Base-by-base conservation (phyloP, 2,329 filamentous ascomycete species). In the Pyrenochaeta sp. region DNA sequence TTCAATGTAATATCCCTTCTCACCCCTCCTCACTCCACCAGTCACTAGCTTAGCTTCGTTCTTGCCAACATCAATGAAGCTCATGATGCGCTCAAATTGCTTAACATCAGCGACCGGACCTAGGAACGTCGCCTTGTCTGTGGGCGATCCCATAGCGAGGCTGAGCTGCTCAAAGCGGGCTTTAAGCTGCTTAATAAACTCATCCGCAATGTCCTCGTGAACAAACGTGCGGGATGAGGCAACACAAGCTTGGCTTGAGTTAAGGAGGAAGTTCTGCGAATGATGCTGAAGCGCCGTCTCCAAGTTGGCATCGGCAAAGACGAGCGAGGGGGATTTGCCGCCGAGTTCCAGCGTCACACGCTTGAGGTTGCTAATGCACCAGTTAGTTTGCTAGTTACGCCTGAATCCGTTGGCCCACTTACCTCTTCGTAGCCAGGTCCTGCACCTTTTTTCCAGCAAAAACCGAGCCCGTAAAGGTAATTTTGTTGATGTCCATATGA, bases 241-340 rank as follows among this genome's bases (percentile, higher is more conserved):
- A 61, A 84, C 78, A 68, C 86, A 88, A 1, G 79, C 78, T 61
- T 88, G 85, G 0, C 84, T 83, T 35, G 79, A 81, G 64, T 85
- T 81, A 58, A 77, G 75, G 51, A 82, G 77, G 48, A 87, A 71
- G 39, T 54, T 59, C n/a, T 60, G 58, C 17, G 57, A 61, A 43
- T 63, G 57, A 44, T 66, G 59, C 14, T 45, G 21, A 2, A 69
- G 54, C 3, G 79, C 80, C 37, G 78, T 72, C n/a, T 81, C 75
- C 10, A 83, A 70, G 59, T 83, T 75, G 61, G 76, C 78, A 53
- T 81, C 78, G 29, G 75, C 62, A 62, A 81, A 81, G 35, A 81
- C 73, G 15, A 82, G 72, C 27, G 73, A 73, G 12, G 79, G 79
- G 6, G 72, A 75, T 64, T 81, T 81, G 31, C 79, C 80, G 12